Percentiles rank a stretch among this genome's conserved stretches.
Conservation (phyloP, 495 filamentous ascomycete species). For the Cetradonia linearis region DNA sequence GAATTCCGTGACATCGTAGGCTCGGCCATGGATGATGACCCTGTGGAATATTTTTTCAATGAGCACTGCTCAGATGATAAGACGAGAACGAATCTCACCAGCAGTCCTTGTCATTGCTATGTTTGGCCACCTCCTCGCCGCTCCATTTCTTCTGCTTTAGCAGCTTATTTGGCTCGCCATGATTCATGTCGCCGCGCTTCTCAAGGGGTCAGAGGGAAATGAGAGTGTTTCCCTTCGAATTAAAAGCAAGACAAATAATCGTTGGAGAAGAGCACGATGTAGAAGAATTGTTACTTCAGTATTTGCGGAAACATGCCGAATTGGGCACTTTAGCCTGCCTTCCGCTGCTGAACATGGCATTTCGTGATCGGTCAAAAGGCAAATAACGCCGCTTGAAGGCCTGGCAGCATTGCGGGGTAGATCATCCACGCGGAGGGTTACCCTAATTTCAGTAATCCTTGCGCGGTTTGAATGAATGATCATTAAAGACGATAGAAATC, state of each 20-base stretch:
- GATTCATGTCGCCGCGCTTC: constrained; percentile 28
- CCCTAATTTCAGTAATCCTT: too few species aligned
- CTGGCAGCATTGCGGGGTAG: neutral
- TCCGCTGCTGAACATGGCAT: neutral
- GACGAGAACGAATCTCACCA: constrained; percentile 32
- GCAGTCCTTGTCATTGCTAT: constrained; percentile 72
- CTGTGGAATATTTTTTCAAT: constrained; percentile 3
- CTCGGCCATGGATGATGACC: constrained; percentile 78
- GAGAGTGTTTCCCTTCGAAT: neutral
- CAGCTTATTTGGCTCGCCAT: constrained; percentile 23
- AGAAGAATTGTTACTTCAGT: neutral
- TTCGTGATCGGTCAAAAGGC: neutral
- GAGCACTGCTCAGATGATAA: neutral
- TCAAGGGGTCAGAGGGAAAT: neutral
- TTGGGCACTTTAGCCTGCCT: neutral
- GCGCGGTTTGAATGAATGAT: too few species aligned
- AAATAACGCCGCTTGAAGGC: neutral
- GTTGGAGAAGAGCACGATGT: neutral
- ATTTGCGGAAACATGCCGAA: constrained; percentile 1
- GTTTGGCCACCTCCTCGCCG: constrained; percentile 65
- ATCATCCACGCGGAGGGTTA: too few species aligned
- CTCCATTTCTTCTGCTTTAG: constrained; percentile 42
- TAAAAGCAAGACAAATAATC: neutral
- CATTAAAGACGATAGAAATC: too few species aligned
- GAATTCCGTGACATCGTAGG: constrained; percentile 91